Evolutionary conservation across 2,329 filamentous ascomycete genomes (phyloP).

Genomic region (Diaporthe ilicicola): DNA sequence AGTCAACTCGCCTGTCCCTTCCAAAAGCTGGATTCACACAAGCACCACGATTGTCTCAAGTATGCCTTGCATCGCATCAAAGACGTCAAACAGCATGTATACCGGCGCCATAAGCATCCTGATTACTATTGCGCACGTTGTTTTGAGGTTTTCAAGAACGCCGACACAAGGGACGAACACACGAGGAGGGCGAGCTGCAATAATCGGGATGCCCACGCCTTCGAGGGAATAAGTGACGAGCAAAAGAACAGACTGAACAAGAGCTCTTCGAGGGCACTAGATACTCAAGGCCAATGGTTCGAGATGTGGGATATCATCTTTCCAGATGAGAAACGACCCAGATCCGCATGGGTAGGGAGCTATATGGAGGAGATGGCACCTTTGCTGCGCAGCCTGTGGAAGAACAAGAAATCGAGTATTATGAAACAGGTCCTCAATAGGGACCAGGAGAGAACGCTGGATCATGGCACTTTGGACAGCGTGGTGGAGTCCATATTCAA

Average conservation of each 20-base stretch:
- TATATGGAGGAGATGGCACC: slow-evolving; percentile 10
- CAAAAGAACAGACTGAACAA: background rate
- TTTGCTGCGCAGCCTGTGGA: background rate
- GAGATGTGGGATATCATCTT: slow-evolving; percentile 15
- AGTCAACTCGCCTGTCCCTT: background rate
- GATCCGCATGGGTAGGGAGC: background rate
- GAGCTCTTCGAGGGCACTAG: background rate
- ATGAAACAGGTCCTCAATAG: background rate
- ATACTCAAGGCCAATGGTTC: background rate
- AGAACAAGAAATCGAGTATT: background rate
- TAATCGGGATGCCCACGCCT: background rate
- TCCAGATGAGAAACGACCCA: background rate
- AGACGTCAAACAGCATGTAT: slow-evolving; percentile 16
- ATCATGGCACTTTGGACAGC: accelerated
- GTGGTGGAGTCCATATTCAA: background rate
- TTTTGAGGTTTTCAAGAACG: background rate
- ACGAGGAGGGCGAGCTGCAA: background rate
- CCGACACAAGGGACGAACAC: background rate
- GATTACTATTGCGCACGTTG: slow-evolving; percentile 20
- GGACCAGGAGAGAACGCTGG: accelerated
- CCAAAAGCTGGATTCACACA: background rate
- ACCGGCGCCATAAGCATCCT: background rate
- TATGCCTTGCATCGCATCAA: slow-evolving; percentile 7
- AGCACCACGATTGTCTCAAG: background rate
- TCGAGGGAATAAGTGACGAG: slow-evolving; percentile 1